Evolutionary conservation across 1,284 basidiomycete species (phyloP), one percentile per base, ranked within the genome.

Genomic region (Cystobasidium pallidum): DNA sequence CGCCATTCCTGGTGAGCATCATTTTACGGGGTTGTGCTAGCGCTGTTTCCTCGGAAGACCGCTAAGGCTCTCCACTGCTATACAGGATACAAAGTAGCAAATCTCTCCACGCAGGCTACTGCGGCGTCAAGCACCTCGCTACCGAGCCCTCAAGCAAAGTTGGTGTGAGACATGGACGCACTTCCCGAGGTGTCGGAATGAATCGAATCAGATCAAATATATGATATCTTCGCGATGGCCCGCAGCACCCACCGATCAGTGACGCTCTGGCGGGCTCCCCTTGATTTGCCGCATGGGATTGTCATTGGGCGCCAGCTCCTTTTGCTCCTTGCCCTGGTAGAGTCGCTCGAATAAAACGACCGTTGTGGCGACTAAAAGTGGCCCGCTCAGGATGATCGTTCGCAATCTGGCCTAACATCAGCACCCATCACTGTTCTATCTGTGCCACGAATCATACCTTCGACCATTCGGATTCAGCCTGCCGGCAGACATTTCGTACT

Each of bases 1-100:
- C 13, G 72, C 75, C 0, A 72, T 78, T n/a, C 77, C 77, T 13
- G 77, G 77, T 64, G 39, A 15, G 61, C 19, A 17, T 21, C 28
- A 6, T 10, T 15, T 10, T 49, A 32, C 21, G 8, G 10, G 6
- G 21, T 45, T 34, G n/a, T n/a, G n/a, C n/a, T n/a, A n/a, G n/a
- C n/a, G n/a, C n/a, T n/a, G n/a, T n/a, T n/a, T n/a, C n/a, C n/a
- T n/a, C n/a, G n/a, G n/a, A n/a, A n/a, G n/a, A n/a, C n/a, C n/a
- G n/a, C n/a, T n/a, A n/a, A 7, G 36, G 7, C 36, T 39, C 13
- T 39, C 36, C 7, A 39, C 6, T 39, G 36, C 13, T 6, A 39
- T 39, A 39, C 67, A 70, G 67, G 67, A 41, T 70, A 70, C 58
- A 59, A 61, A 39, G 67, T 70, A 57, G 67, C 67, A 47, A 59